Evolutionary conservation across 352 stramenopile genomes (phyloP), one percentile per base, ranked within the genome.

Genomic region (Aphanomyces euteiches): DNA sequence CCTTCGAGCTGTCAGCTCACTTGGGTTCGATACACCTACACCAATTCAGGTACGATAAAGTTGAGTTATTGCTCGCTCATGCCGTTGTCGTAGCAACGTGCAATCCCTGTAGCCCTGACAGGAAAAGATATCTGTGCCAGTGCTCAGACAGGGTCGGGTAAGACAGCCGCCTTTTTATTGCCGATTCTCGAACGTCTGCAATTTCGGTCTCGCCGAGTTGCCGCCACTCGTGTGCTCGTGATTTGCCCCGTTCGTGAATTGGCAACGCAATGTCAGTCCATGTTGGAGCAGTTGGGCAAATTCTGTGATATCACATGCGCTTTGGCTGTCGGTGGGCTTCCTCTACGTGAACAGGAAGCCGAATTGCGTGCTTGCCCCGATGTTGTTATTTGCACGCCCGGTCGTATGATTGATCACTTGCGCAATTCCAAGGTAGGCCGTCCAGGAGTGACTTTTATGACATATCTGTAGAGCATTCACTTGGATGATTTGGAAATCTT

Each of bases 401-500:
- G 98, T 41, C 91, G 98, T 69, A 96, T 99, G 80, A 89, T 99
- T 65, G 97, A 99, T 78, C 96, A 99, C 76, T 75, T 99, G 61
- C 93, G 90, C 68, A 99, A 99, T 81, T 98, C 93, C 1, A 58
- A 40, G 10, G 47, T 67, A 67, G 19, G 59, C 4, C 8, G 38
- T 60, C 17, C 1, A 17, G 10, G 10, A 2, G 10, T 17, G 28
- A 17, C 28, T n/a, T 60, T 45, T 17, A n/a, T n/a, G 37, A 28
- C 54, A 2, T n/a, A 17, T 43, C 37, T n/a, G 10, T 87, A 90
- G 75, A 96, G 88, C 68, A 95, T 99, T 43, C 89, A 98, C 74
- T 88, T 99, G 78, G 96, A 99, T 75, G 96, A 99, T 73, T 78
- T 99, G 8, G 96, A 99, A 77, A 98, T 99, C 61, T 77, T 99